Evolutionary conservation across 345 rosid genomes (phyloP).

Genomic region (Lagerstroemia speciosa): DNA sequence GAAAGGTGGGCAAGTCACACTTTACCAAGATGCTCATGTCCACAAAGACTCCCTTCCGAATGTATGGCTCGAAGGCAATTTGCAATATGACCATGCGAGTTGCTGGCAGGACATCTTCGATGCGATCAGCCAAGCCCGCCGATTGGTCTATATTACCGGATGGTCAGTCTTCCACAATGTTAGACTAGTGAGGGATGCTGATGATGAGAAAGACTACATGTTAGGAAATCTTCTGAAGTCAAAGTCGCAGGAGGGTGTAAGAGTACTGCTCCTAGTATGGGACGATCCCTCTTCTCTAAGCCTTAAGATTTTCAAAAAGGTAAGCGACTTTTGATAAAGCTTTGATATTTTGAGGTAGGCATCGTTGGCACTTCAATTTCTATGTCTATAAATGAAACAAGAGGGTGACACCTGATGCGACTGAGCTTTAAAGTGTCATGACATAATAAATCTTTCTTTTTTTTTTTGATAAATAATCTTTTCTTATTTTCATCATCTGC

Average conservation of each 20-base stretch:
- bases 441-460: background rate
- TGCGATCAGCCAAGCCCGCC: slow-evolving; percentile 72
- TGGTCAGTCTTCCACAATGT: slow-evolving; percentile 78
- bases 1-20: slow-evolving; percentile 67
- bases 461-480: too few relatives aligned
- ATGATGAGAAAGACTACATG: slow-evolving; percentile 23
- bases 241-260: slow-evolving; percentile 91
- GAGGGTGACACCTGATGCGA: too few relatives aligned
- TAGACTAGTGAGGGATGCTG: slow-evolving; percentile 48
- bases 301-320: slow-evolving; percentile 54
- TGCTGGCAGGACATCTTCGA: slow-evolving; percentile 77
- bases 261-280: slow-evolving; percentile 90
- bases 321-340: slow-evolving; percentile 25
- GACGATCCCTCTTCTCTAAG: slow-evolving; percentile 92
- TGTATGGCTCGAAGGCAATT: slow-evolving; percentile 45
- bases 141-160: slow-evolving; percentile 75
- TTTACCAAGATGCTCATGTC: slow-evolving; percentile 91
- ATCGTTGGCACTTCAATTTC: background rate
- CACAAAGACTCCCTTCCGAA: slow-evolving; percentile 49
- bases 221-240: slow-evolving; percentile 76
- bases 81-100: slow-evolving; percentile 40
- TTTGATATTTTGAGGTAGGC: background rate
- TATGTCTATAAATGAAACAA: background rate
- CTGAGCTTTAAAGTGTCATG: background rate
- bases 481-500: background rate